Base-by-base conservation (phyloP, 768 basidiomycete species). In the Thelephora aurantiotincta region DNA sequence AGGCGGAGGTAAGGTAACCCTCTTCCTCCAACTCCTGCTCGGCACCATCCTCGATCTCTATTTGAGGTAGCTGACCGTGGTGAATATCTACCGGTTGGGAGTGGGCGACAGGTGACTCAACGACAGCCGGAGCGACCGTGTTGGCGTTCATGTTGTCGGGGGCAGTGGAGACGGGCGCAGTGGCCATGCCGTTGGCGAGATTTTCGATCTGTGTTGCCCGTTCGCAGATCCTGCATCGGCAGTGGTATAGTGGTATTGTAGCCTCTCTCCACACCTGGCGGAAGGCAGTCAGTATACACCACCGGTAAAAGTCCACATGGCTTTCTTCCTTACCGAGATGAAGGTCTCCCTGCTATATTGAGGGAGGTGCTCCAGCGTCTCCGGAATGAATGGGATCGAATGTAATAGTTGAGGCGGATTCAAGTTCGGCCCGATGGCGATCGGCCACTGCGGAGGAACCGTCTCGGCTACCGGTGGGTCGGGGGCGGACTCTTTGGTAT, bases 181-280 rank as follows among this genome's bases (percentile, higher is more conserved):
- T 42, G 34, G 54, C 57, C 4, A 64, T 65, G 3, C 65, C 68
- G 41, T 65, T 61, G 19, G 63, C 63, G 23, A 70, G 66, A 49
- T 74, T 77, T 5, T 72, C 74, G 43, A 65, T 65, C 20, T 70
- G 60, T 58, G 75, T 71, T 6, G 83, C 77, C 20, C 84, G 75
- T 52, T 82, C 76, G 58, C 83, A 86, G 35, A 85, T 77, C n/a
- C 69, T 66, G 58, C 83, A 85, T 45, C 75, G 70, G 57, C 83
- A 86, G 38, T 80, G 76, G 57, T 79, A 86, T 37, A 86, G 53
- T 0, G 81, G 82, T 3, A 73, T 68, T 58, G 78, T 83, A 0
- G 81, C 83, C 50, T 85, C 82, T 35, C 80, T 70, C 83, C 83
- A 86, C 7, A 75, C 69, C 82, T 85, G 57, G 26, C 37, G 38